Conservation (phyloP, 1,139 yeast genomes). For the Suhomyces ambrosiae region DNA sequence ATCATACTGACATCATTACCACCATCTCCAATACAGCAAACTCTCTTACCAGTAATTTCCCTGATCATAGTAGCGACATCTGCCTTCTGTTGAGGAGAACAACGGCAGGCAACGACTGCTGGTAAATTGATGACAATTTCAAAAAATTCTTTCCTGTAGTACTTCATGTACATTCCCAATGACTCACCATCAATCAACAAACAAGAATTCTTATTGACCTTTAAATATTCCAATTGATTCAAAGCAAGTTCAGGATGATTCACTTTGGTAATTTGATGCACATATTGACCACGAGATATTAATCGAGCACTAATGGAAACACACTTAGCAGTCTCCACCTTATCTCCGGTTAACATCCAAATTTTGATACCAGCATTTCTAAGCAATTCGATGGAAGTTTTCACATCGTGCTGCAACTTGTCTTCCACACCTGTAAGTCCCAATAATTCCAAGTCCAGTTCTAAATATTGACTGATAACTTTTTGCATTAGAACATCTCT, state of each 20-base stretch:
- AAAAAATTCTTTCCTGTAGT: slow-evolving; percentile 71
- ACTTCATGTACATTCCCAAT: slow-evolving; percentile 64
- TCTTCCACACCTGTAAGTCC: slow-evolving; percentile 99
- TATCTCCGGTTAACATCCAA: slow-evolving; percentile 99
- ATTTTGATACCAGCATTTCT: slow-evolving; percentile 96
- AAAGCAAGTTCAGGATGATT: slow-evolving; percentile 65
- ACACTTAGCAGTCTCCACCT: slow-evolving; percentile 97
- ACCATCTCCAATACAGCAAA: slow-evolving; percentile 98
- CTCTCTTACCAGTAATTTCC: slow-evolving; percentile 79
- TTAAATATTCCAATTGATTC: slow-evolving; percentile 70
- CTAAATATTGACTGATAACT: slow-evolving; percentile 70
- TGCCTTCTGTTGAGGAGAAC: slow-evolving; percentile 98
- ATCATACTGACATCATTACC: slow-evolving; percentile 99
- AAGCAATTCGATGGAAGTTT: slow-evolving; percentile 85
- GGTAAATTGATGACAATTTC: slow-evolving; percentile 76
- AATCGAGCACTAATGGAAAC: slow-evolving; percentile 93
- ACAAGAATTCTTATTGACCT: slow-evolving; percentile 69
- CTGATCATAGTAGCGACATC: slow-evolving; percentile 86
- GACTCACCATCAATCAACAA: slow-evolving; percentile 94
- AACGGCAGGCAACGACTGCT: slow-evolving; percentile 95
- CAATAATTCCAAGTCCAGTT: slow-evolving; percentile 78
- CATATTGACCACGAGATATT: slow-evolving; percentile 90
- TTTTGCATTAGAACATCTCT: slow-evolving; percentile 75
- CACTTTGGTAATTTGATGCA: slow-evolving; percentile 78
- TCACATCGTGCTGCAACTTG: slow-evolving; percentile 86